Evolutionary conservation across 1,139 yeast species (phyloP).

Genomic region (Diutina rugosa): DNA sequence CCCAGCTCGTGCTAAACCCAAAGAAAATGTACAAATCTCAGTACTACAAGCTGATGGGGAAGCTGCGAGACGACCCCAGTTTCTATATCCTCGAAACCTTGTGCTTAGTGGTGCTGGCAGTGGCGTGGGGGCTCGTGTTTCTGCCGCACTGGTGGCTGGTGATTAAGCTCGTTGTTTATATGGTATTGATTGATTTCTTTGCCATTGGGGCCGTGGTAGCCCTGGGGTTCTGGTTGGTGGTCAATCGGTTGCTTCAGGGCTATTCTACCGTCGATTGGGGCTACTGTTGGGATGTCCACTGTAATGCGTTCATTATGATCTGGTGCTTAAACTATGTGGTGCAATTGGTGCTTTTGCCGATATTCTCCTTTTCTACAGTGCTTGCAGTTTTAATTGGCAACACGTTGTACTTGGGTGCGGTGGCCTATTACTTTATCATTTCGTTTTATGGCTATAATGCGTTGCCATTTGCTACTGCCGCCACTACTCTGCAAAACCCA

Average conservation of each 20-base stretch:
- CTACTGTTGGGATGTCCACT: conserved; percentile 86
- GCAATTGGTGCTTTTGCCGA: conserved; percentile 66
- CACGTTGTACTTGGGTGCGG: conserved; percentile 58
- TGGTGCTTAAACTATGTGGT: conserved; percentile 69
- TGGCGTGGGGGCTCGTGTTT: conserved; percentile 86
- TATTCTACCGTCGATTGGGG: conserved; percentile 78
- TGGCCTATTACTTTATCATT: conserved; percentile 63
- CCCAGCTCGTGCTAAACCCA: conserved; percentile 62
- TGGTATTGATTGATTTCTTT: conserved; percentile 61
- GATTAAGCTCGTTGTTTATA: conserved; percentile 44
- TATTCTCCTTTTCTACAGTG: conserved; percentile 47
- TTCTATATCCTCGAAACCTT: conserved; percentile 60
- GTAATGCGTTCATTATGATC: conserved; percentile 72
- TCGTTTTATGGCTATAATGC: conserved; percentile 84
- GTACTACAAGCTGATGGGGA: conserved; percentile 39
- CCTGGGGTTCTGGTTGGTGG: conserved; percentile 59
- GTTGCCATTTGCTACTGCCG: conserved; percentile 57
- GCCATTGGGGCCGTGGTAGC: conserved; percentile 49
- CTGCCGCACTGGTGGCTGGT: conserved; percentile 43
- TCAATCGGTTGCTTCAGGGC: conserved; percentile 44
- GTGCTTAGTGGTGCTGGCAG: conserved; percentile 42
- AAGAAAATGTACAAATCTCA: conserved; percentile 71
- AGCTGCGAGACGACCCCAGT: conserved; percentile 74
- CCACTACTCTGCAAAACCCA: conserved; percentile 37
- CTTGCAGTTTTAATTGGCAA: conserved; percentile 63